Evolutionary conservation across 2,329 filamentous ascomycete species (phyloP).

Genomic region (Elsinoe necatrix): DNA sequence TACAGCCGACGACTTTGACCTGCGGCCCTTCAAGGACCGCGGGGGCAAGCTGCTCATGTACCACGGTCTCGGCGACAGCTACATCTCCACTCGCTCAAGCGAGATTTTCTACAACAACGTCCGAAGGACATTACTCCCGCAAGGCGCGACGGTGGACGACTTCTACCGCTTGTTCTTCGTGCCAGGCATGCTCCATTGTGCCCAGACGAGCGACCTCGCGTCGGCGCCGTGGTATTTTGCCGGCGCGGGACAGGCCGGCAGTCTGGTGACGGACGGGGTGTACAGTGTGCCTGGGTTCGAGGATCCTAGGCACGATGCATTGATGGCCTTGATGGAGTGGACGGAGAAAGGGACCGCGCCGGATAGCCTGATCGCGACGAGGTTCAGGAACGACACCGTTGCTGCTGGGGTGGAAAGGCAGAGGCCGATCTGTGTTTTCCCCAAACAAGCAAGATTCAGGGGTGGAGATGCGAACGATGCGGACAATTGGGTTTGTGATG

Average conservation of each 20-base stretch:
- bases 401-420: slow-evolving; percentile 28
- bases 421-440: slow-evolving; percentile 31
- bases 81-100: slow-evolving; percentile 44
- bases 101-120: slow-evolving; percentile 46
- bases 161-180: slow-evolving; percentile 39
- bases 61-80: slow-evolving; percentile 38
- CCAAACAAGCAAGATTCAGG: slow-evolving; percentile 26
- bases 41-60: slow-evolving; percentile 37
- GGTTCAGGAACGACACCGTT: slow-evolving; percentile 28
- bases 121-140: slow-evolving; percentile 28
- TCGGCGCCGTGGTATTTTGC: slow-evolving; percentile 41
- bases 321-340: slow-evolving; percentile 33
- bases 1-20: slow-evolving; percentile 41
- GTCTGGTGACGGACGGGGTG: slow-evolving; percentile 20
- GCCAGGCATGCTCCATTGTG: slow-evolving; percentile 39
- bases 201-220: slow-evolving; percentile 28
- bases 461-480: slow-evolving; percentile 26
- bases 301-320: slow-evolving; percentile 29
- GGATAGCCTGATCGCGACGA: slow-evolving; percentile 31
- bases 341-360: slow-evolving; percentile 32
- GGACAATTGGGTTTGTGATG: slow-evolving; percentile 26
- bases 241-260: slow-evolving; percentile 29
- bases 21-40: slow-evolving; percentile 37
- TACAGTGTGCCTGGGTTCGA: slow-evolving; percentile 27
- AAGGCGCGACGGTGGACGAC: slow-evolving; percentile 30